These are phyloP conservation scores for Potentilla sterilis DNA, from an alignment of 306 rosid species.

Conservation along the genomic window DNA sequence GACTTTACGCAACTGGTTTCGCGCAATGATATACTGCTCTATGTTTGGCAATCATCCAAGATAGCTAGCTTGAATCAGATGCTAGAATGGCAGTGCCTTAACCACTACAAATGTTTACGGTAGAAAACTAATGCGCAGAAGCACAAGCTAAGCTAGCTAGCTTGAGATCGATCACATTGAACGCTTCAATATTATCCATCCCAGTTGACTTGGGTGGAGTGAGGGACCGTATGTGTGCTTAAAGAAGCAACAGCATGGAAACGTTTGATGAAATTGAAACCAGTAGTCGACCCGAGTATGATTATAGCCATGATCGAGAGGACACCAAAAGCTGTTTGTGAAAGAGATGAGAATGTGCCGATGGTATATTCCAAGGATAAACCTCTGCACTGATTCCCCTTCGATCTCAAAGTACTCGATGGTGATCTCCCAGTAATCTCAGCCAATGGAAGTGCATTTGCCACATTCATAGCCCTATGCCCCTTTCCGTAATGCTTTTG, in stretches of 20 bases:
- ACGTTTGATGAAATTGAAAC: background rate
- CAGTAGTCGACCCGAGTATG: constrained; percentile 27
- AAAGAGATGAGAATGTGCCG: constrained; percentile 15
- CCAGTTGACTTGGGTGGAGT: constrained; percentile 2
- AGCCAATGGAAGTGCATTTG: constrained; percentile 7
- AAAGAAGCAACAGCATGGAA: background rate
- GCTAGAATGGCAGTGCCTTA: constrained; percentile 11
- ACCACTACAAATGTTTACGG: background rate
- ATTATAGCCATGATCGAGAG: constrained; percentile 29
- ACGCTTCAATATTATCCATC: background rate
- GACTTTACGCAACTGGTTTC: background rate
- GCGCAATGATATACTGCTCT: background rate
- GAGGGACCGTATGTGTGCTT: background rate
- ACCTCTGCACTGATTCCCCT: constrained; percentile 42
- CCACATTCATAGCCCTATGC: background rate
- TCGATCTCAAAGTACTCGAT: constrained; percentile 13
- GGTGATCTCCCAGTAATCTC: background rate
- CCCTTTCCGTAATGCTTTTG: background rate
- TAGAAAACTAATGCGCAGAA: constrained; percentile 9
- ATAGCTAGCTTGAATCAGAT: constrained; percentile 19
- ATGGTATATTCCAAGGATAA: constrained; percentile 71
- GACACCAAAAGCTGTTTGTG: constrained; percentile 9
- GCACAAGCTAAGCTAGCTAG: background rate
- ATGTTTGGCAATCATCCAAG: background rate
- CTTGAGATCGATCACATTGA: background rate